Evolutionary conservation across 495 filamentous ascomycete species (phyloP), one percentile per base, ranked within the genome.

Genomic region (Paragyromitra xinjiangensis): DNA sequence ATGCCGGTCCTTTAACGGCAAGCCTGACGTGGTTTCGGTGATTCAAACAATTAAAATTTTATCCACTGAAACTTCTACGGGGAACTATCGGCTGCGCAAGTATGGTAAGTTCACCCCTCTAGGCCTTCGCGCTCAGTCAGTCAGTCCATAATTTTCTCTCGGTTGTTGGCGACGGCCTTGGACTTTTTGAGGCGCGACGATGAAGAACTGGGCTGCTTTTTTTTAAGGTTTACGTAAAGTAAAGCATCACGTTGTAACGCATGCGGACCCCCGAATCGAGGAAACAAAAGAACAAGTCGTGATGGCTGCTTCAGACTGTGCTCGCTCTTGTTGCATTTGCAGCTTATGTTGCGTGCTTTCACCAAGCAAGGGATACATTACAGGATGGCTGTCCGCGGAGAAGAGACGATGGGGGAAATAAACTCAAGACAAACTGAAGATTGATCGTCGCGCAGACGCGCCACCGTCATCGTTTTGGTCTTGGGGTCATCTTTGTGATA

Each of bases 171-270:
- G 42, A 34, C 29, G 50, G 39, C 51, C 42, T 59, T 48, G 12
- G 26, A 6, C 16, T 69, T 62, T 75, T 44, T 42, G 61, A 73
- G 70, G 70, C 59, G n/a, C 39, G 26, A 65, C 29, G n/a, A 24
- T 40, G 55, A 44, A 48, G 58, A 75, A 75, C 55, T 37, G 73
- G 73, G 58, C 73, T 75, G 73, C 44, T 42, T 53, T 64, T 64
- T 40, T 65, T 72, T 65, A 40, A 56, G 50, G 70, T 34, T 44
- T 75, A 75, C 72, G 72, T 76, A 72, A 76, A 59, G 74, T 73
- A 73, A 66, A 73, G 61, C 22, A 77, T 53, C 51, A 50, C 26
- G 51, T 48, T 74, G 44, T 19, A 45, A 55, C 64, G 65, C 51
- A 77, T 77, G 63, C 61, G 62, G 48, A 59, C 62, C 69, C 40